phyloP scores from a whole-genome alignment of 768 basidiomycete species.

The Tephrocybe rancida region DNA sequence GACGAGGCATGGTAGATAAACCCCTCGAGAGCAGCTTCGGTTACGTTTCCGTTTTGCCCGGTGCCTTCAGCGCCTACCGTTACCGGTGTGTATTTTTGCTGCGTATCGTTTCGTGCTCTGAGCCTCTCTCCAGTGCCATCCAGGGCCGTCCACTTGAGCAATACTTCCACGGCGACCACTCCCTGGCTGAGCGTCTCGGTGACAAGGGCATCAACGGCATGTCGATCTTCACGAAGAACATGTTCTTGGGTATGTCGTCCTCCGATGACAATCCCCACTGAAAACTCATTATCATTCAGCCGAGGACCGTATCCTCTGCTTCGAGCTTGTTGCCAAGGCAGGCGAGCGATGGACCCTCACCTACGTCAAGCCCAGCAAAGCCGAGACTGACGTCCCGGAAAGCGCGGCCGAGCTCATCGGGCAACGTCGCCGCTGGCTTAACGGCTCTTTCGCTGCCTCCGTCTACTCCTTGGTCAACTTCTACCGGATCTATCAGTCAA shows the following conservation, averaged over 20 bases:
- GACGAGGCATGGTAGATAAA: constrained; percentile 60
- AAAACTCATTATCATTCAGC: constrained; percentile 38
- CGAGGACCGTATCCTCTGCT: constrained; percentile 96
- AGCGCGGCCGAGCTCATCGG: constrained; percentile 88
- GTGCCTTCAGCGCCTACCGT: constrained; percentile 95
- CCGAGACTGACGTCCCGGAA: constrained; percentile 96
- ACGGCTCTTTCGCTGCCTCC: constrained; percentile 93
- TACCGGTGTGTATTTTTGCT: constrained; percentile 30
- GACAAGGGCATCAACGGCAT: constrained; percentile 94
- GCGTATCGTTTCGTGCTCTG: not conserved
- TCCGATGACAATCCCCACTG: not conserved
- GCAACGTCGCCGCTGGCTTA: constrained; percentile 95
- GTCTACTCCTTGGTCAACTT: constrained; percentile 92
- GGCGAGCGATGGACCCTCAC: constrained; percentile 87
- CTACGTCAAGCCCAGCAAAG: constrained; percentile 92
- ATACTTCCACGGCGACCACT: constrained; percentile 88
- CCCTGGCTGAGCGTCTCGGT: constrained; percentile 88
- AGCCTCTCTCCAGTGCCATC: constrained; percentile 62
- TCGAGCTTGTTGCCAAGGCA: constrained; percentile 93
- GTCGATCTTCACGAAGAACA: constrained; percentile 96
- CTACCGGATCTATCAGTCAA: constrained; percentile 83
- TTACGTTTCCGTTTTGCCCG: constrained; percentile 93
- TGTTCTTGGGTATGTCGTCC: constrained; percentile 46
- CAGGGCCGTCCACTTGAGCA: constrained; percentile 85
- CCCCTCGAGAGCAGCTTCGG: constrained; percentile 95